These are phyloP conservation scores for Heterobasidion parviporum DNA, from an alignment of 1,284 basidiomycete species.

Conservation along the genomic window DNA sequence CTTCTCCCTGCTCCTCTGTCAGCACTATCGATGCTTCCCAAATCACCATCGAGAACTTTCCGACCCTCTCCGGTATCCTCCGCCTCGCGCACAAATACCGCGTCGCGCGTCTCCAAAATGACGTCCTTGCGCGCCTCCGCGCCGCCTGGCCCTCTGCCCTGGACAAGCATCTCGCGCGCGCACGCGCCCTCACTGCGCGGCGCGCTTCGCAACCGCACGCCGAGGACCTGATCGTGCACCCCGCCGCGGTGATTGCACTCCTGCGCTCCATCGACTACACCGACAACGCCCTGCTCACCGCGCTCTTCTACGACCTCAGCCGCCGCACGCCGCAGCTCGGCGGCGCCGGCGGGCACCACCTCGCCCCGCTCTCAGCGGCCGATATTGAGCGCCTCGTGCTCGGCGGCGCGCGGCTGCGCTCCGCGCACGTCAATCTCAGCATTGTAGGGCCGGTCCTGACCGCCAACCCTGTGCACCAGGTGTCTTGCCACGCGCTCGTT, in stretches of 20 bases:
- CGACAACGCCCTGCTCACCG: constrained; percentile 13
- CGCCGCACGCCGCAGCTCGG: constrained; percentile 17
- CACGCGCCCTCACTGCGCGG: background rate
- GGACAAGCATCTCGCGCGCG: constrained; percentile 4
- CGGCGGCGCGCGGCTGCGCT: constrained; percentile 18
- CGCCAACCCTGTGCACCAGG: background rate
- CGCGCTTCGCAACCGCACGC: too few species aligned
- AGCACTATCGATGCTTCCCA: constrained; percentile 16
- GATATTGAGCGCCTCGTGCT: constrained; percentile 19
- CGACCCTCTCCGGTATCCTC: constrained; percentile 14
- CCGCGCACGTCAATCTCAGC: constrained; percentile 5
- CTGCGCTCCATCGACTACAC: constrained; percentile 17
- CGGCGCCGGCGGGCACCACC: constrained; percentile 14
- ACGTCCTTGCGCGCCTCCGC: constrained; percentile 5
- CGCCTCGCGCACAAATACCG: constrained; percentile 12
- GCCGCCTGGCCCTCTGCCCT: constrained; percentile 8
- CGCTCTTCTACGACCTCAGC: constrained; percentile 21
- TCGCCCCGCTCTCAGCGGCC: constrained; percentile 15
- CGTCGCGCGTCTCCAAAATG: constrained; percentile 2
- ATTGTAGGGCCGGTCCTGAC: background rate
- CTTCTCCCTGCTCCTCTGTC: background rate
- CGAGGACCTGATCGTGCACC: constrained; percentile 18
- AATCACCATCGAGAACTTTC: constrained; percentile 18
- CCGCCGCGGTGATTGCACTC: constrained; percentile 18
- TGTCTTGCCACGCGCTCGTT: background rate